These are phyloP conservation scores for Cryptococcus sp. DNA, from an alignment of 1,284 basidiomycete genomes.

Conservation along the genomic window DNA sequence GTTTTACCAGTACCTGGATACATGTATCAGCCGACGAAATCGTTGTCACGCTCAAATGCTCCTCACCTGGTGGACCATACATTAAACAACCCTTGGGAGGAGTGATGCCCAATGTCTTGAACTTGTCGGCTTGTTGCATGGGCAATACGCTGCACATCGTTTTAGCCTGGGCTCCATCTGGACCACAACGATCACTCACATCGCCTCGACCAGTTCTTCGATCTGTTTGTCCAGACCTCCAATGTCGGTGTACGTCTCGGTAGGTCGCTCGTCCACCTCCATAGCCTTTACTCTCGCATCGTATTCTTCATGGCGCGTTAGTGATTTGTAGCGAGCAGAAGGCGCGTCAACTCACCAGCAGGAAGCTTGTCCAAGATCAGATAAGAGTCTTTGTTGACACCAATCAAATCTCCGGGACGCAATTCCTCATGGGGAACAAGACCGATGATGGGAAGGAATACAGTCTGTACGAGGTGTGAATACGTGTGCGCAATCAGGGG, in stretches of 20 bases:
- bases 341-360: conserved; percentile 35
- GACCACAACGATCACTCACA: conserved; percentile 50
- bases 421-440: conserved; percentile 90
- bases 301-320: conserved; percentile 59
- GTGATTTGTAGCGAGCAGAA: neutral
- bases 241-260: conserved; percentile 76
- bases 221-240: conserved; percentile 81
- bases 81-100: conserved; percentile 77
- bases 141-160: conserved; percentile 60
- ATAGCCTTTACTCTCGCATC: conserved; percentile 83
- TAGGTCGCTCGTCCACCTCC: conserved; percentile 85
- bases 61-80: conserved; percentile 73
- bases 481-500: conserved; percentile 4
- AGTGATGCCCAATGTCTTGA: conserved; percentile 77
- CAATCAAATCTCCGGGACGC: conserved; percentile 89
- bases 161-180: conserved; percentile 12
- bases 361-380: conserved; percentile 87
- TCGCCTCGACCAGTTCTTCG: conserved; percentile 76
- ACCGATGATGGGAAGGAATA: conserved; percentile 97
- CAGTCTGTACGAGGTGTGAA: conserved; percentile 62
- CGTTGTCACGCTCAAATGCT: neutral
- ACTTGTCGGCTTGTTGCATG: conserved; percentile 79
- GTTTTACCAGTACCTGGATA: conserved; percentile 72
- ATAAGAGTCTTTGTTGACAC: conserved; percentile 99
- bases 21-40: conserved; percentile 1